Evolutionary conservation across 83 land plant genomes (phyloP).

Genomic region (Picea abies): DNA sequence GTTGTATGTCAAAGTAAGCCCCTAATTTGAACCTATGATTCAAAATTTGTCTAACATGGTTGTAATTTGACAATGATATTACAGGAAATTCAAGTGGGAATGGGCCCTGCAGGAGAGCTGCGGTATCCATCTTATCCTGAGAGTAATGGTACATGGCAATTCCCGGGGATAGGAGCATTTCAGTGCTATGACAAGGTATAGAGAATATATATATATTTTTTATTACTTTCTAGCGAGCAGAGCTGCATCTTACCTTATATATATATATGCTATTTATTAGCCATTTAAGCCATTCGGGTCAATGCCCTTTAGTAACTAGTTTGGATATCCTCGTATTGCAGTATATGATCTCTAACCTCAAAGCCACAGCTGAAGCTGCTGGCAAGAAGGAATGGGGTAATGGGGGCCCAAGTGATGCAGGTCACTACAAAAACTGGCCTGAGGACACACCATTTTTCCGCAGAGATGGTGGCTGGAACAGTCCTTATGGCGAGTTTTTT

Average conservation of each 20-base stretch:
- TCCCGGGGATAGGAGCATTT: slow-evolving; percentile 49
- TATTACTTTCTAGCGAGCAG: too few relatives aligned
- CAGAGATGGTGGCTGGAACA: slow-evolving; percentile 65
- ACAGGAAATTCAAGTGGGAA: slow-evolving; percentile 88
- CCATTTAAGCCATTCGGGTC: too few relatives aligned
- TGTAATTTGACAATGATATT: neutral
- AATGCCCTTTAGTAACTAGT: too few relatives aligned
- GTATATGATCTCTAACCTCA: slow-evolving; percentile 71
- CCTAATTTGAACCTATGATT: too few relatives aligned
- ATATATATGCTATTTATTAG: too few relatives aligned
- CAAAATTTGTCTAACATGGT: too few relatives aligned
- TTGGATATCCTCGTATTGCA: slow-evolving; percentile 22
- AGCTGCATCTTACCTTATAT: too few relatives aligned
- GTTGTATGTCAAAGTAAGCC: too few relatives aligned
- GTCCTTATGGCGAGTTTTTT: slow-evolving; percentile 72
- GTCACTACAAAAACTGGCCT: slow-evolving; percentile 83
- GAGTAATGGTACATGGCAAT: too few relatives aligned
- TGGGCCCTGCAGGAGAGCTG: neutral
- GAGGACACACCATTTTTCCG: slow-evolving; percentile 72
- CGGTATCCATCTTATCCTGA: too few relatives aligned
- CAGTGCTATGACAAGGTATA: slow-evolving; percentile 84
- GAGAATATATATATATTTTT: too few relatives aligned
- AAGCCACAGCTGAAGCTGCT: slow-evolving; percentile 63
- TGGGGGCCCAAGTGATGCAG: slow-evolving; percentile 76
- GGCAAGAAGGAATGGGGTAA: slow-evolving; percentile 73